Conservation (phyloP, 192 early-diverging fungal species). For the Coemansia sp. region DNA sequence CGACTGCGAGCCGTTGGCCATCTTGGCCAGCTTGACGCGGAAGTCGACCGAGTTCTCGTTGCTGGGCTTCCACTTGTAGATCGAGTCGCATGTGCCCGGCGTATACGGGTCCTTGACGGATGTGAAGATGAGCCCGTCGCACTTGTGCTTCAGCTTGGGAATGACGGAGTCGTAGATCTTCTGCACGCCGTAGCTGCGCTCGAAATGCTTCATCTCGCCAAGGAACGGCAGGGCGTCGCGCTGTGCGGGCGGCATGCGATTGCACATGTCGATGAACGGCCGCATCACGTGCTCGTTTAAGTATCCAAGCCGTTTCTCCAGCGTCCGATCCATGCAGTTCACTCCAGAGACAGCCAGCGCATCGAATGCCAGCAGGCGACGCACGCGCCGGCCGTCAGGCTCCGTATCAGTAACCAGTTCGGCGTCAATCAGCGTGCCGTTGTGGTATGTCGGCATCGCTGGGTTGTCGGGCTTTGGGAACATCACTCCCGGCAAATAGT, state of each 20-base stretch:
- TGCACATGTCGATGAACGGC: constrained; percentile 51
- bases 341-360: constrained; percentile 61
- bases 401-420: constrained; percentile 84
- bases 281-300: constrained; percentile 62
- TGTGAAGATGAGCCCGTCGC: constrained; percentile 77
- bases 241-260: not conserved
- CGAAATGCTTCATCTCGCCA: constrained; percentile 66
- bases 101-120: constrained; percentile 62
- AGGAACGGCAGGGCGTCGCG: constrained; percentile 5
- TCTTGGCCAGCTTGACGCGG: constrained; percentile 41
- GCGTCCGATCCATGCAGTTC: constrained; percentile 57
- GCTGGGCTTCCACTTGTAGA: constrained; percentile 86
- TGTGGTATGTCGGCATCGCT: constrained; percentile 52
- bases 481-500: constrained; percentile 55
- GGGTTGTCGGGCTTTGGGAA: constrained; percentile 61
- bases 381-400: constrained; percentile 54
- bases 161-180: constrained; percentile 60
- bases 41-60: constrained; percentile 82
- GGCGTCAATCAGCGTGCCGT: constrained; percentile 82
- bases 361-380: constrained; percentile 68
- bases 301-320: constrained; percentile 70
- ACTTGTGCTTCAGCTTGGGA: constrained; percentile 64
- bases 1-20: constrained; percentile 35
- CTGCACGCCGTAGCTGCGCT: constrained; percentile 64
- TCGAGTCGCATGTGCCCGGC: constrained; percentile 62